A percentile compares a stretch with the other conserved stretches of the same genome.
These are phyloP conservation scores for Pleurozium schreberi DNA, from an alignment of 225 moss, liverwort and hornwort species.

Conservation along the genomic window DNA sequence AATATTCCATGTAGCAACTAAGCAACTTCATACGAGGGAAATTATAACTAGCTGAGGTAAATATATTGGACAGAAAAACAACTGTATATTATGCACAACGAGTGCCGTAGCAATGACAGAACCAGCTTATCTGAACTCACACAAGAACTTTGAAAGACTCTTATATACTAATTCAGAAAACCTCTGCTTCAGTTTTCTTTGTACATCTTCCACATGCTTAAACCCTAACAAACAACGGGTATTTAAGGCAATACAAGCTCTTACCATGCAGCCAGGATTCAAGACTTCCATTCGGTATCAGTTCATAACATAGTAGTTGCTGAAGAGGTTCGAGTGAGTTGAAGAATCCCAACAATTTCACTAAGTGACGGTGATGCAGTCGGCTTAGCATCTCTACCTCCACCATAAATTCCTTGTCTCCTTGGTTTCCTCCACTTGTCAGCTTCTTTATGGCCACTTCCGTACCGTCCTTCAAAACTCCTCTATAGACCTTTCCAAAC, in stretches of 20 bases:
- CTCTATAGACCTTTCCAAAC: slow-evolving; percentile 83
- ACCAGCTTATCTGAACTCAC: background rate
- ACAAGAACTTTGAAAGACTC: background rate
- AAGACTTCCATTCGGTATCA: slow-evolving; percentile 91
- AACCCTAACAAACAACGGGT: background rate
- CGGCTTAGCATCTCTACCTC: slow-evolving; percentile 99
- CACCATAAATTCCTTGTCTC: slow-evolving; percentile 89
- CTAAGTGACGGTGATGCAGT: slow-evolving; percentile 90
- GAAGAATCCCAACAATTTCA: slow-evolving; percentile 84
- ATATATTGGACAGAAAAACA: background rate
- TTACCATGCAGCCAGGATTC: slow-evolving; percentile 96
- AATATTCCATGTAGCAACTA: background rate
- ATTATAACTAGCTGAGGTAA: background rate
- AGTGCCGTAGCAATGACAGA: background rate
- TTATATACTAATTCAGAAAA: background rate
- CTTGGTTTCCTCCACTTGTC: slow-evolving; percentile 89
- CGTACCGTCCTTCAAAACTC: slow-evolving; percentile 78
- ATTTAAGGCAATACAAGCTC: background rate
- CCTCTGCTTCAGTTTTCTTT: background rate
- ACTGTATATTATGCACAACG: background rate
- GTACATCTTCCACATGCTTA: background rate
- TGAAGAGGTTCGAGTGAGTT: slow-evolving; percentile 74
- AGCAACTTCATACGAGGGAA: background rate
- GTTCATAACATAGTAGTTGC: slow-evolving; percentile 84
- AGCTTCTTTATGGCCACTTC: slow-evolving; percentile 94